A percentile compares a stretch with the other conserved stretches of the same genome.
phyloP scores from a whole-genome alignment of 108 stramenopile genomes.

The Skeletonema marinoi region DNA sequence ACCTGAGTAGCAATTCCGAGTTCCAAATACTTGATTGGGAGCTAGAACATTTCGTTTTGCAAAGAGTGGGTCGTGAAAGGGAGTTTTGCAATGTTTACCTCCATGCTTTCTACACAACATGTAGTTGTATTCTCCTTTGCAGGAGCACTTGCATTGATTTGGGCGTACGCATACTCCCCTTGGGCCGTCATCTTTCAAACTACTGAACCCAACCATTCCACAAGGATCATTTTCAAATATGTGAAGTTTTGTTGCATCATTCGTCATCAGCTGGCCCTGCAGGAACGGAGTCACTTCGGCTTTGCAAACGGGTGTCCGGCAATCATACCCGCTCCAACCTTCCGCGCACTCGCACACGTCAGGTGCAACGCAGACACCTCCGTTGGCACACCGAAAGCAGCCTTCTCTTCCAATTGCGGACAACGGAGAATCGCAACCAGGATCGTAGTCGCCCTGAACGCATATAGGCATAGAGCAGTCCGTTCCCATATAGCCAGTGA shows the following conservation, averaged over 20 bases:
- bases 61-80: constrained; percentile 68
- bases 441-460: constrained; percentile 80
- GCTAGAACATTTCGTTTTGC: constrained; percentile 54
- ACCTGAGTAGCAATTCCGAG: constrained; percentile 64
- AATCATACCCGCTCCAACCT: constrained; percentile 89
- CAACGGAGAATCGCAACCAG: constrained; percentile 59
- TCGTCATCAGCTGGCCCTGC: constrained; percentile 68
- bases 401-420: constrained; percentile 79
- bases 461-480: constrained; percentile 89
- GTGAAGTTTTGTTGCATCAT: constrained; percentile 66
- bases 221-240: constrained; percentile 87
- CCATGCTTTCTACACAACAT: constrained; percentile 48
- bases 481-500: constrained; percentile 80
- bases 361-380: constrained; percentile 80
- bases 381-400: constrained; percentile 87
- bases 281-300: constrained; percentile 60
- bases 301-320: constrained; percentile 80
- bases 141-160: constrained; percentile 82
- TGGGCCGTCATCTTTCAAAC: constrained; percentile 27
- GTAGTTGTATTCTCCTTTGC: constrained; percentile 52
- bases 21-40: constrained; percentile 75
- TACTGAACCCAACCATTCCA: constrained; percentile 49
- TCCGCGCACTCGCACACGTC: constrained; percentile 81
- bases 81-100: constrained; percentile 49
- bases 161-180: constrained; percentile 84